Conservation (phyloP, 1,139 yeast genomes). For the Nakaseomyces glabratus region DNA sequence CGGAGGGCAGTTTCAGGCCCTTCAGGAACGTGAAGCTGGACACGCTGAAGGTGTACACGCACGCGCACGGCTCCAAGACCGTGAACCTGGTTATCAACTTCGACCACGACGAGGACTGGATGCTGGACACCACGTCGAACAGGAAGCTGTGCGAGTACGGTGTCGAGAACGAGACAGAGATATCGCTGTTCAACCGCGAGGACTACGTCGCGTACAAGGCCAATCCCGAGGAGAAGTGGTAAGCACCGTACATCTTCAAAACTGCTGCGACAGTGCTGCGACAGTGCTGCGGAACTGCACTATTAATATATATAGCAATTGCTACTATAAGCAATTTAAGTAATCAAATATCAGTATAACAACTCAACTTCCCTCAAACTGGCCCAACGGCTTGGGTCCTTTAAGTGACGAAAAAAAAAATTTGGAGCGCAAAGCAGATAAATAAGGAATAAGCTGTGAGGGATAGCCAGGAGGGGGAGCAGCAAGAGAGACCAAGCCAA, state of each 20-base stretch:
- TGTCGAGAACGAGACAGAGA: slow-evolving; percentile 82
- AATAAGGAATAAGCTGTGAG: too few species aligned
- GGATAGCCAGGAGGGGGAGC: not conserved
- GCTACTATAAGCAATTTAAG: too few species aligned
- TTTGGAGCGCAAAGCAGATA: too few species aligned
- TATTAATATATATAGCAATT: too few species aligned
- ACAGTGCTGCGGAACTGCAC: too few species aligned
- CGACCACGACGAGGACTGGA: slow-evolving; percentile 63
- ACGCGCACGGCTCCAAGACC: slow-evolving; percentile 92
- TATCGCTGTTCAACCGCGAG: slow-evolving; percentile 61
- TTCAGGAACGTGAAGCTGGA: slow-evolving; percentile 72
- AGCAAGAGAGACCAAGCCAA: slow-evolving; percentile 1
- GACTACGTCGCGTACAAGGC: slow-evolving; percentile 62
- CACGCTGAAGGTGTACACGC: slow-evolving; percentile 76
- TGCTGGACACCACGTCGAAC: slow-evolving; percentile 39
- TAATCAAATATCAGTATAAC: too few species aligned
- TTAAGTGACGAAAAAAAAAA: too few species aligned
- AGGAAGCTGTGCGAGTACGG: slow-evolving; percentile 57
- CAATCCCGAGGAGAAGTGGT: slow-evolving; percentile 92
- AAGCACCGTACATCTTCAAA: slow-evolving; percentile 10
- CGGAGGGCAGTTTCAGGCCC: slow-evolving; percentile 69
- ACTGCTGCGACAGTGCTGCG: too few species aligned
- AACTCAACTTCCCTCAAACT: too few species aligned
- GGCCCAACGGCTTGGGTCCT: too few species aligned
- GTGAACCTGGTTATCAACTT: slow-evolving; percentile 86